Evolutionary conservation across 257 asterid species (phyloP).

Genomic region (Solanum sejunctum): DNA sequence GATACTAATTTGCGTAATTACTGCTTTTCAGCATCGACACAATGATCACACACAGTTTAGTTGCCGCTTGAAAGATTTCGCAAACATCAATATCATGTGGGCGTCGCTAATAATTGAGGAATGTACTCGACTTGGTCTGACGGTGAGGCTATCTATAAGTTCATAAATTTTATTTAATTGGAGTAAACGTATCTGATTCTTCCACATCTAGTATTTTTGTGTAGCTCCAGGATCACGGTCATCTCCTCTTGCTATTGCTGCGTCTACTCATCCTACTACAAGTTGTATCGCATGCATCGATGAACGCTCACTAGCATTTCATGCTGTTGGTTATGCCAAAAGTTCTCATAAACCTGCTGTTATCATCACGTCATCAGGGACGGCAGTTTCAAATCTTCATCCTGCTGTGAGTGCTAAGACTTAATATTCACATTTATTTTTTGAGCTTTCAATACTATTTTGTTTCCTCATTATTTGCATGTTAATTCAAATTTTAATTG

Average conservation of each 20-base stretch:
- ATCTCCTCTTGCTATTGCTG: slow-evolving; percentile 94
- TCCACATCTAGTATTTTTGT: slow-evolving; percentile 69
- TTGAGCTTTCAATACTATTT: background rate
- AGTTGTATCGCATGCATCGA: slow-evolving; percentile 87
- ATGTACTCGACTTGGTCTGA: slow-evolving; percentile 88
- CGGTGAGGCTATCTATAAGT: slow-evolving; percentile 42
- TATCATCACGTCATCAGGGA: slow-evolving; percentile 90
- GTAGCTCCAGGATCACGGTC: slow-evolving; percentile 98
- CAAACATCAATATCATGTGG: slow-evolving; percentile 82
- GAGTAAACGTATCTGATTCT: slow-evolving; percentile 20
- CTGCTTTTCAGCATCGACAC: slow-evolving; percentile 32
- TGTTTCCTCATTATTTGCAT: background rate
- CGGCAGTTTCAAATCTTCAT: slow-evolving; percentile 92
- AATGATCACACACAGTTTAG: slow-evolving; percentile 17
- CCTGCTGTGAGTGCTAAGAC: slow-evolving; percentile 72
- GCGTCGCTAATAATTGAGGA: slow-evolving; percentile 90
- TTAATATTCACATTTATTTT: background rate
- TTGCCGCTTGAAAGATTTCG: slow-evolving; percentile 30
- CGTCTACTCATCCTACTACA: slow-evolving; percentile 79
- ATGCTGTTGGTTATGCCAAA: slow-evolving; percentile 94
- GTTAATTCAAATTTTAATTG: background rate
- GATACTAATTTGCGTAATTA: background rate
- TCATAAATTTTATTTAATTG: background rate
- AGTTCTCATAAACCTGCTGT: slow-evolving; percentile 84
- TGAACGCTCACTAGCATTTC: slow-evolving; percentile 92